These are phyloP conservation scores for Ensete glaucum DNA, from an alignment of 176 grass and related monocot genomes.

Conservation along the genomic window DNA sequence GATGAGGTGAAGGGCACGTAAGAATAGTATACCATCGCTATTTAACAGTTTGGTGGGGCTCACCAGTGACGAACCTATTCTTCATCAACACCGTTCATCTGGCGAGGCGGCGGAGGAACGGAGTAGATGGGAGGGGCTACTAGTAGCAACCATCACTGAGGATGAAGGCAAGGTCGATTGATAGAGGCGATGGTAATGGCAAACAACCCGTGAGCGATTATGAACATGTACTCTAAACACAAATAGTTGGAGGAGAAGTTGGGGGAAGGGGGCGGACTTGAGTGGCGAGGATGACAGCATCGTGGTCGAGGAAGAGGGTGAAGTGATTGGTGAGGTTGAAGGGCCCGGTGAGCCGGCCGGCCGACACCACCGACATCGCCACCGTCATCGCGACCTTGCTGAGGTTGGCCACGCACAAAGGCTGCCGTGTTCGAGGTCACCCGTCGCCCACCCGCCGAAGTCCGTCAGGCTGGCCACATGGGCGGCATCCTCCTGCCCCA, in stretches of 20 bases:
- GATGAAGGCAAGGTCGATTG: background rate
- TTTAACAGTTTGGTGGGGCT: too few species aligned
- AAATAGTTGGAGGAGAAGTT: background rate
- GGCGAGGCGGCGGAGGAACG: background rate
- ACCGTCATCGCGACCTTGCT: slow-evolving; percentile 26
- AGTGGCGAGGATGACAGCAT: slow-evolving; percentile 70
- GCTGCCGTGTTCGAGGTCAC: slow-evolving; percentile 60
- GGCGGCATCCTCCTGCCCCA: slow-evolving; percentile 20
- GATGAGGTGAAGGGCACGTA: too few species aligned
- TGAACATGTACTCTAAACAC: background rate
- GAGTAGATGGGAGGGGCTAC: background rate
- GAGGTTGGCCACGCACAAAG: slow-evolving; percentile 56
- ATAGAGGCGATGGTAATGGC: background rate
- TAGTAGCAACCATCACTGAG: too few species aligned
- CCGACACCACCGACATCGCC: slow-evolving; percentile 69
- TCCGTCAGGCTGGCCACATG: slow-evolving; percentile 53
- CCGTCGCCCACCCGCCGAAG: slow-evolving; percentile 79
- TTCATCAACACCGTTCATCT: too few species aligned
- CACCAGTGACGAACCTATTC: too few species aligned
- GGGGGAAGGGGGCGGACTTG: slow-evolving; percentile 17
- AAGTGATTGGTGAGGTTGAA: slow-evolving; percentile 95
- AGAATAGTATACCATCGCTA: too few species aligned
- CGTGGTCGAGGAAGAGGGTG: slow-evolving; percentile 84
- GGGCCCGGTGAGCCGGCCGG: slow-evolving; percentile 70
- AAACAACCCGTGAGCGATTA: background rate